Evolutionary conservation across 768 basidiomycete genomes (phyloP), one percentile per base, ranked within the genome.

Genomic region (Serendipita vermifera): DNA sequence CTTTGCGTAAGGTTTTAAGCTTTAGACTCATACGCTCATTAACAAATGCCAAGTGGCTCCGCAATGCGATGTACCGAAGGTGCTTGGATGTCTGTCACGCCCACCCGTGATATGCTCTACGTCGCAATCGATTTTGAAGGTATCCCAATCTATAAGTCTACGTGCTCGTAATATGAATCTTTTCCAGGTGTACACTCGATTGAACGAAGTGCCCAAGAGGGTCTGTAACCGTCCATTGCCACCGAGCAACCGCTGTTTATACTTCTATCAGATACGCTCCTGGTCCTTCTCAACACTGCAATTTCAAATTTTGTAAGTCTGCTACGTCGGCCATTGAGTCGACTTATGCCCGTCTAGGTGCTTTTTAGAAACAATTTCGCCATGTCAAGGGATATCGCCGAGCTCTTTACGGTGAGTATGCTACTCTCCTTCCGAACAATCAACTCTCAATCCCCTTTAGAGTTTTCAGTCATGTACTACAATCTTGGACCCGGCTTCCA

Each of bases 101-200:
- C 81, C 0, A 81, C 80, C 0, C 68, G 74, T 46, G 74, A 79
- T 22, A 65, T 66, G 0, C 61, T 82, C 6, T 68, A 82, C 11
- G 79, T 82, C 0, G 75, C 80, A 2, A 70, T 82, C 3, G 81
- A 82, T 59, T 82, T 82, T 40, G 81, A 82, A 73, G 81, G 81
- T 73, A 11, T 15, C 14, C 14, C 13, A 11, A 22, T 3, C 31
- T 26, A 7, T 27, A 17, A 17, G 39, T 29, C n/a, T n/a, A n/a
- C n/a, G n/a, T n/a, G n/a, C n/a, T n/a, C 27, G n/a, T n/a, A n/a
- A n/a, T 5, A n/a, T 59, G 17, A 9, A 7, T 22, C 17, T 48
- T 20, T 55, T 31, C 15, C 31, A 71, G 81, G 80, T 46, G 80
- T 82, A 1, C 78, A 81, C 59, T 79, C 78, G 46, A 79, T 83